A percentile compares a stretch with the other conserved stretches of the same genome.
phyloP scores from a whole-genome alignment of 1,284 basidiomycete genomes.

The Irpex sp. region DNA sequence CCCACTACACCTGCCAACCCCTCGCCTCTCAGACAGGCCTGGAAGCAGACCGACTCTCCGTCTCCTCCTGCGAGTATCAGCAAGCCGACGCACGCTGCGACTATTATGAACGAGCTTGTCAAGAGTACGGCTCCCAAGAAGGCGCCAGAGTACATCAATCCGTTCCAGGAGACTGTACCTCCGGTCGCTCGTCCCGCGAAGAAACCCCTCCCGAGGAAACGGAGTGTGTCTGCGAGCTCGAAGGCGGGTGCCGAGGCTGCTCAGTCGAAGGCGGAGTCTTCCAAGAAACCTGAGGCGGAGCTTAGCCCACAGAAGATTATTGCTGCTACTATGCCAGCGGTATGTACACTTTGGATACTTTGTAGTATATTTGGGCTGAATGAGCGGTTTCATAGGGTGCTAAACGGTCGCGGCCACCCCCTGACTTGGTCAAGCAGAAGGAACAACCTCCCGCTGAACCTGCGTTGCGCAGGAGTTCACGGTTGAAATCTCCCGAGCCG shows the following conservation, averaged over 20 bases:
- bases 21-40: slow-evolving; percentile 67
- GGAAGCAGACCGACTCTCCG: slow-evolving; percentile 44
- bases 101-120: slow-evolving; percentile 62
- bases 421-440: slow-evolving; percentile 28
- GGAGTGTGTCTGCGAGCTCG: slow-evolving; percentile 21
- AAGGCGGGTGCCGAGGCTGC: slow-evolving; percentile 15
- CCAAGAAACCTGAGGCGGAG: slow-evolving; percentile 21
- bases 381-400: slow-evolving; percentile 45
- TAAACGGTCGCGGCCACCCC: slow-evolving; percentile 66
- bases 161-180: slow-evolving; percentile 63
- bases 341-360: slow-evolving; percentile 24
- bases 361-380: slow-evolving; percentile 4
- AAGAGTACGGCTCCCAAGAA: slow-evolving; percentile 62
- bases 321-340: slow-evolving; percentile 70
- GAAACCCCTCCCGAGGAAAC: slow-evolving; percentile 30
- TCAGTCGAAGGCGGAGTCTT: slow-evolving; percentile 17
- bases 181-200: slow-evolving; percentile 30
- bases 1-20: slow-evolving; percentile 58
- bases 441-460: slow-evolving; percentile 13
- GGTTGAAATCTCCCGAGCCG: slow-evolving; percentile 20
- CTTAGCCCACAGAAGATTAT: slow-evolving; percentile 61
- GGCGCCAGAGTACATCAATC: slow-evolving; percentile 54
- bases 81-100: slow-evolving; percentile 58
- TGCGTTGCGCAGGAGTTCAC: slow-evolving; percentile 20
- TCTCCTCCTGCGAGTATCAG: slow-evolving; percentile 37